phyloP scores from a whole-genome alignment of 192 early-diverging fungal species.

The Linnemannia hyalina region DNA sequence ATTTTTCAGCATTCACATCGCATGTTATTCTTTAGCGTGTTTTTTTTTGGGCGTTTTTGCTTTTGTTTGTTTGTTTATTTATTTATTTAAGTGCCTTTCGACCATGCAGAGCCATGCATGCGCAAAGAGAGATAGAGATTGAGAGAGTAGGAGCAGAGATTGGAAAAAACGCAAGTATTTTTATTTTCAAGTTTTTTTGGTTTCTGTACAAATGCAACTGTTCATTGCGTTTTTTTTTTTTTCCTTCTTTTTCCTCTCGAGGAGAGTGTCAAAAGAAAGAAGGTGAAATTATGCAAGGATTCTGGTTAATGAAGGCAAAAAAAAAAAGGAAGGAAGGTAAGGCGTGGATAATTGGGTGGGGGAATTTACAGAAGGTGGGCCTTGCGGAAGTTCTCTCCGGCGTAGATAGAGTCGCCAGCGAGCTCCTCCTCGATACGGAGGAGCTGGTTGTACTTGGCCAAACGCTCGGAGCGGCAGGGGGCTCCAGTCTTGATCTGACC shows the following conservation, averaged over 20 bases:
- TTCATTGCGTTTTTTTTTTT: slow-evolving; percentile 13
- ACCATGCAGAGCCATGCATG: too few species aligned
- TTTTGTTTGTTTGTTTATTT: too few species aligned
- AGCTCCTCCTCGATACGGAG: slow-evolving; percentile 98
- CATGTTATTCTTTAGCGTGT: too few species aligned
- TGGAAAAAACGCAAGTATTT: neutral
- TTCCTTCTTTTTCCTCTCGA: neutral
- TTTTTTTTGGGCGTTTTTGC: too few species aligned
- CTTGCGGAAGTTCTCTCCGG: slow-evolving; percentile 92
- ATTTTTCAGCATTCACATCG: too few species aligned
- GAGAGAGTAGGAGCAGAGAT: too few species aligned
- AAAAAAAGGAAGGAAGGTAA: neutral
- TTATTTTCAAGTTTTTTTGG: neutral
- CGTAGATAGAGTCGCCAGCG: slow-evolving; percentile 92
- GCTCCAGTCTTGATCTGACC: slow-evolving; percentile 99
- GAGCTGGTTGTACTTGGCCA: slow-evolving; percentile 99
- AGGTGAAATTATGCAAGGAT: neutral
- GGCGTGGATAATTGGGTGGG: neutral
- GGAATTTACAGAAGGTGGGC: slow-evolving; percentile 68
- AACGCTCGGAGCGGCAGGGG: slow-evolving; percentile 96
- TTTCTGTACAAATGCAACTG: slow-evolving; percentile 11
- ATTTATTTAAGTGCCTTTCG: too few species aligned
- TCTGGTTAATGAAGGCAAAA: neutral
- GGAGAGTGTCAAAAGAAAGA: neutral
- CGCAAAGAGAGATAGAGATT: too few species aligned